Evolutionary conservation across 2,329 filamentous ascomycete species (phyloP), one percentile per base, ranked within the genome.

Genomic region (Pseudogymnoascus sp.): DNA sequence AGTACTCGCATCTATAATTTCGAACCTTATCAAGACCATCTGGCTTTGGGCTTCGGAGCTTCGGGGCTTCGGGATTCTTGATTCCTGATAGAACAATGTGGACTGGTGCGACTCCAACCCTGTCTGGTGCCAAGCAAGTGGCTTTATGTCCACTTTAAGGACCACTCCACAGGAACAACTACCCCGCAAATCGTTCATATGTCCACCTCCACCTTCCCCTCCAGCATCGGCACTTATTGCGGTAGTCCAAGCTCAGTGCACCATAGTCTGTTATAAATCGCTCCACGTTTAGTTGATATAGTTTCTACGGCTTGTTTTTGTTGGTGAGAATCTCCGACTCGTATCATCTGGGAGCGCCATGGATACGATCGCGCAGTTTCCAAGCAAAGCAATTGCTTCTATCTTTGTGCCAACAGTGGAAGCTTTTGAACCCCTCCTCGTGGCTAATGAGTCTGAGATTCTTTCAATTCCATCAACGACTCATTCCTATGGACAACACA

Each of bases 401-500:
- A 62, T 67, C 58, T 14, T 71, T 39, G 15, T 61, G 1, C 62
- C 65, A 30, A 70, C 68, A 28, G 61, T 66, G 50, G 59, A 69
- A 57, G 68, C 69, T 60, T 65, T 68, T 33, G 61, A 59, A 2
- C 68, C 70, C 0, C 58, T 61, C 53, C 65, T 70, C 37, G 15
- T 66, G 58, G 59, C 64, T 4, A 64, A 71, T 60, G 64, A 64
- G 58, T 12, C 39, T 3, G 25, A 61, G 36, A 71, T 71, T 37
- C 65, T 67, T 43, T 62, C 67, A 50, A 64, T 67, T 20, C 61
- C 65, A 2, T 53, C 58, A 7, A 63, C 33, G 8, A 66, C 67
- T 15, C 33, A 67, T 8, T 3, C 62, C 5, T 72, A 72, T 35
- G 69, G 69, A 8, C 14, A 67, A 4, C 67, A 71, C 39, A 62